Evolutionary conservation across 768 basidiomycete genomes (phyloP).

Genomic region (Macrolepiota fuliginosa): DNA sequence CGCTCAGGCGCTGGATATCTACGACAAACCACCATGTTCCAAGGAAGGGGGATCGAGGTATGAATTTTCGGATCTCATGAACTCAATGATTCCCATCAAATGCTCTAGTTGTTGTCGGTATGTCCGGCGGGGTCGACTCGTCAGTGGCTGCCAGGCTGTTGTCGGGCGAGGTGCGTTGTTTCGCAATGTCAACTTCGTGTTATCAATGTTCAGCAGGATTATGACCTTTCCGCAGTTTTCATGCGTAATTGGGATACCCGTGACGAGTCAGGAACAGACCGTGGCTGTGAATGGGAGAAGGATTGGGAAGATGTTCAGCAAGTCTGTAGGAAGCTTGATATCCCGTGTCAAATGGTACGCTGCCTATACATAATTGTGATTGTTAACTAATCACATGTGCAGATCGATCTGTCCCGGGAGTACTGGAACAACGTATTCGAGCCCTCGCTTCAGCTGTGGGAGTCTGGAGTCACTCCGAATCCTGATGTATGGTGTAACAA

Average conservation of each 20-base stretch:
- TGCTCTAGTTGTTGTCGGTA: slow-evolving; percentile 75
- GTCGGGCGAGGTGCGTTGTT: slow-evolving; percentile 52
- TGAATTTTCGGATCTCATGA: neutral
- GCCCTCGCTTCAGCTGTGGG: slow-evolving; percentile 78
- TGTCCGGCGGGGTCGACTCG: slow-evolving; percentile 97
- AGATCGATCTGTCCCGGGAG: slow-evolving; percentile 87
- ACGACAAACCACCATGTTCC: slow-evolving; percentile 13
- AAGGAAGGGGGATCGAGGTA: slow-evolving; percentile 31
- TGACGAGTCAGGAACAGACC: slow-evolving; percentile 75
- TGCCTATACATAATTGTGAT: neutral
- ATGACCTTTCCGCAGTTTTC: slow-evolving; percentile 82
- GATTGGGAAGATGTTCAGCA: slow-evolving; percentile 90
- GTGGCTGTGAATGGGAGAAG: slow-evolving; percentile 94
- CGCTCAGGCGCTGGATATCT: slow-evolving; percentile 5
- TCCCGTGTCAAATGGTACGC: slow-evolving; percentile 72
- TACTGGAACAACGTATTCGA: slow-evolving; percentile 94
- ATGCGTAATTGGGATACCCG: slow-evolving; percentile 97
- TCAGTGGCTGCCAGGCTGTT: slow-evolving; percentile 83
- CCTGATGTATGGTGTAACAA: slow-evolving; percentile 93
- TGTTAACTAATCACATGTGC: neutral
- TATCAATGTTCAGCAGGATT: slow-evolving; percentile 46
- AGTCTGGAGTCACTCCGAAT: slow-evolving; percentile 80
- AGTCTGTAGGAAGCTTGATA: slow-evolving; percentile 70
- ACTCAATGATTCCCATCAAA: neutral
- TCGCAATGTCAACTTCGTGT: neutral